These are phyloP conservation scores for Heterobasidion annosum DNA, from an alignment of 1,284 basidiomycete genomes.

Conservation along the genomic window DNA sequence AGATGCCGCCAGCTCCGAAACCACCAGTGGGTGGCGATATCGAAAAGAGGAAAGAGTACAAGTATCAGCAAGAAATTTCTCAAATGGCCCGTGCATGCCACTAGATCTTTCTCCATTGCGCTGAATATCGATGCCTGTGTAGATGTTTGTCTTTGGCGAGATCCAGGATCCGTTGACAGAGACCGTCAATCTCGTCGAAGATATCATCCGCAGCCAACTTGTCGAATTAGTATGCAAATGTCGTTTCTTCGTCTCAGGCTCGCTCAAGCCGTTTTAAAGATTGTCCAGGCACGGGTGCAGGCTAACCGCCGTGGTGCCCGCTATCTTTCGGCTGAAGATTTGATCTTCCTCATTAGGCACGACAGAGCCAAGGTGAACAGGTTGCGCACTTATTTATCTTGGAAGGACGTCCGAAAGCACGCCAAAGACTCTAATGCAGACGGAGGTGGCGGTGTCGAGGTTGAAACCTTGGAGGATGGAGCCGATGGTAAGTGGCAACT, in stretches of 20 bases:
- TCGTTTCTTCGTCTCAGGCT: background rate
- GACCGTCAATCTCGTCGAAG: constrained; percentile 89
- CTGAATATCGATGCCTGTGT: background rate
- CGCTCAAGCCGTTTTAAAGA: constrained; percentile 34
- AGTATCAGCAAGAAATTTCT: constrained; percentile 74
- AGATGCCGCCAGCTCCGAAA: background rate
- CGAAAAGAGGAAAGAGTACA: constrained; percentile 39
- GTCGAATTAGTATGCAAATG: constrained; percentile 72
- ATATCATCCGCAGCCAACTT: constrained; percentile 90
- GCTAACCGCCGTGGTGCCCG: constrained; percentile 79
- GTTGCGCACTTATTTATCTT: constrained; percentile 89
- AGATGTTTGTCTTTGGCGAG: constrained; percentile 98
- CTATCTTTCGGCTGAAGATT: constrained; percentile 86
- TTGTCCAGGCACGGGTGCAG: constrained; percentile 82
- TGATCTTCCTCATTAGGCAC: constrained; percentile 94
- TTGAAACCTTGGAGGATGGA: constrained; percentile 72
- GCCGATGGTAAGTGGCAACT: constrained; percentile 44
- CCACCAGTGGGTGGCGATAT: background rate
- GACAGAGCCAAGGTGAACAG: constrained; percentile 94
- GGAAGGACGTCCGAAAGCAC: constrained; percentile 96
- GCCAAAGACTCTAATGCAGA: constrained; percentile 84
- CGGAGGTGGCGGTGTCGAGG: constrained; percentile 72
- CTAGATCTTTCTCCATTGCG: background rate
- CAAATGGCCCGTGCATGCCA: constrained; percentile 52
- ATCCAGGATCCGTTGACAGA: constrained; percentile 85